Base-by-base conservation (phyloP, 805 yeast genomes). In the Saccharomycopsis lassenensis region DNA sequence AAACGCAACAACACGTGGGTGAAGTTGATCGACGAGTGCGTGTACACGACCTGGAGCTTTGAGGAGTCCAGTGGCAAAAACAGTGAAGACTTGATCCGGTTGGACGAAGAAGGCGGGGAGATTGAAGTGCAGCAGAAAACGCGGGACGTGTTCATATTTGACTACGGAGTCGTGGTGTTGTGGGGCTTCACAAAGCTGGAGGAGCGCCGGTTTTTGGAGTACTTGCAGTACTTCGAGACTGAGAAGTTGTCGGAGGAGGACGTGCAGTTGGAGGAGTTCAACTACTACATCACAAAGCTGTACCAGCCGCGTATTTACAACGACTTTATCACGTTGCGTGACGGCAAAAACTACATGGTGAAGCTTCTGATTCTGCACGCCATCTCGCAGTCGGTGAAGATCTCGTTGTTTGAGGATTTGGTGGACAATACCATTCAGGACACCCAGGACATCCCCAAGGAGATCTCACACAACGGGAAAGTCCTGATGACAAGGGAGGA, bases 381-480 rank as follows among this genome's bases (percentile, higher is more conserved):
- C 0, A 72, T 91, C 23, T 87, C 97, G 1, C 98, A 91, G 57
- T 79, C 93, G 21, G 97, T 85, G 24, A 91, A 91, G 58, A 89
- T 91, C 18, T 87, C 97, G 4, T 61, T 91, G 21, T 91, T 91
- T 58, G 98, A 91, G 57, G 97, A 89, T 55, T 67, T 91, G 48
- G 95, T 91, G 8, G 95, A 89, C 58, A 87, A 87, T 55, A 91
- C 98, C 2, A 91, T 91, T 52, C 95, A 86, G 54, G 96, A 86
- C 53, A 91, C 97, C 1, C 95, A 89, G 53, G 95, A 87, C 50
- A 86, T 91, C 34, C 98, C 98, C 2, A 93, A 84, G 51, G 94
- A 87, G 56, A 84, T 91, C 52, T 96, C 98, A 1, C 74, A 75
- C 24, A 78, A 91, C 7, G 98, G 98, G 52, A 87, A 87, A 55